These are phyloP conservation scores for Solanum hybrid DNA, from an alignment of 305 asterid species.

Conservation along the genomic window DNA sequence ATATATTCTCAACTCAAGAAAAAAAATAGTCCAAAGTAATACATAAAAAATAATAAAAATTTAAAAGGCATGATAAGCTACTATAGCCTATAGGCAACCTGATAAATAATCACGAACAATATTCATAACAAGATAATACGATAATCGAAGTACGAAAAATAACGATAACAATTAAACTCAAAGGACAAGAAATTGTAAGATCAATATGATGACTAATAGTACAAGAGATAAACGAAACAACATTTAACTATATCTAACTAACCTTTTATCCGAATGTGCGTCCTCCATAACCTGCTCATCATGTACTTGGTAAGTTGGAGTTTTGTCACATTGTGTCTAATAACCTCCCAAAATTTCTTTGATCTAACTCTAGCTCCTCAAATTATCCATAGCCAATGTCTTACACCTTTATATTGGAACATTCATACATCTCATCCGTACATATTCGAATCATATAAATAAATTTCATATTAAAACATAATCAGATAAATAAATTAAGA, in stretches of 20 bases:
- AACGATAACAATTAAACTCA: background rate
- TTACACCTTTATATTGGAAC: rapidly evolving
- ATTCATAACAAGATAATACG: background rate
- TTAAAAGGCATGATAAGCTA: too few relatives aligned
- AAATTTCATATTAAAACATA: background rate
- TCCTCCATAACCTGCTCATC: background rate
- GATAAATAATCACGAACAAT: too few relatives aligned
- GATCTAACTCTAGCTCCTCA: background rate
- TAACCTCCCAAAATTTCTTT: background rate
- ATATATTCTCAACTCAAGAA: too few relatives aligned
- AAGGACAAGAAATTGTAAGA: background rate
- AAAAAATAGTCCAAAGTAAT: background rate
- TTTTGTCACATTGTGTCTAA: rapidly evolving
- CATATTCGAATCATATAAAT: rapidly evolving
- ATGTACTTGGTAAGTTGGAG: background rate
- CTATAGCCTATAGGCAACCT: too few relatives aligned
- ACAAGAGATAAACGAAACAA: background rate
- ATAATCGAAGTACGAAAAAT: background rate
- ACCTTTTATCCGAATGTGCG: background rate
- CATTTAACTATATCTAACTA: background rate
- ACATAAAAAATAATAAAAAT: too few relatives aligned
- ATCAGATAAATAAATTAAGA: background rate
- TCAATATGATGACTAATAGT: background rate
- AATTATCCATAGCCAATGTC: rapidly evolving
- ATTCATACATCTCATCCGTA: background rate